phyloP scores from a whole-genome alignment of 169 alveolate species.

The Eimeria falciformis region DNA sequence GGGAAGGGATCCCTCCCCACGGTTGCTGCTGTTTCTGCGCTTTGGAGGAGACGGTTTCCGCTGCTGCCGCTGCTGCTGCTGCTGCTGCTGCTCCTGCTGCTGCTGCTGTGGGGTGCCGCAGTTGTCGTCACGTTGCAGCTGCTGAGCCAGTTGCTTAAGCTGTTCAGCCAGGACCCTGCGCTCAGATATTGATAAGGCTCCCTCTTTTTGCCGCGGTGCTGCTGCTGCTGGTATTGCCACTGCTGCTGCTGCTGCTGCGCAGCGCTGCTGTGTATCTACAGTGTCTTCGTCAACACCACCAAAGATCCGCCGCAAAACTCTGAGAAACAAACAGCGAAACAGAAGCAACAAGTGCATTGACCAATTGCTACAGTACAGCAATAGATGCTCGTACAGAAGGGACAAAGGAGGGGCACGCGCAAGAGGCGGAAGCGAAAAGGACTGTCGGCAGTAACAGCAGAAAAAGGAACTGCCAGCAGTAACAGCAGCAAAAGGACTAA shows the following conservation, averaged over 20 bases:
- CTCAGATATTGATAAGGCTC: not conserved
- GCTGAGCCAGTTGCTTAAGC: conserved; percentile 59
- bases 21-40: conserved; percentile 18
- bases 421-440: not conserved
- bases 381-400: no score
- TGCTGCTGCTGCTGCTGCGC: conserved; percentile 45
- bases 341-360: no score
- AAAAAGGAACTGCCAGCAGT: not conserved
- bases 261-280: not conserved
- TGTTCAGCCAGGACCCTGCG: conserved; percentile 57
- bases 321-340: conserved; percentile 38
- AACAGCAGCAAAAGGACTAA: not conserved
- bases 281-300: not conserved
- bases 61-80: conserved; percentile 32
- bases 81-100: not conserved
- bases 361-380: no score
- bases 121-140: conserved; percentile 12
- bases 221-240: conserved; percentile 23
- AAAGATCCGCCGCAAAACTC: conserved; percentile 46
- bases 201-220: not conserved
- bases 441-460: conserved; percentile 15
- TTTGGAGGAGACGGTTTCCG: conserved; percentile 1
- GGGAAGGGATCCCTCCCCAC: not conserved
- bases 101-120: not conserved
- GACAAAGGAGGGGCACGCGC: no score